These are phyloP conservation scores for Podospora comata DNA, from an alignment of 495 filamentous ascomycete species.

Conservation along the genomic window DNA sequence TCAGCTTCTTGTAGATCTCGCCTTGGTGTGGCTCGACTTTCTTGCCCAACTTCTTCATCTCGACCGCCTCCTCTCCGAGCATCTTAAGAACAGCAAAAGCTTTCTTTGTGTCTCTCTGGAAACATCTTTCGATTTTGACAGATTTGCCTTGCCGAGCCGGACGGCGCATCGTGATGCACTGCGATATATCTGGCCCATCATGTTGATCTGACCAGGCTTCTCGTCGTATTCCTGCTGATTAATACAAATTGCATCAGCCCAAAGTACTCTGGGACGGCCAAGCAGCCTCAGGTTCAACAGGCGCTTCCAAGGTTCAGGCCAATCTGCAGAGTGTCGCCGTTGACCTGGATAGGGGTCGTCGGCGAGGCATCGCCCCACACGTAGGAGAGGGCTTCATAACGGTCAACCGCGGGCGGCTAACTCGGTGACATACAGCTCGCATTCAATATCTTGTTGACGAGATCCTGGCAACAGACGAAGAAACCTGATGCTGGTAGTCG, in stretches of 20 bases:
- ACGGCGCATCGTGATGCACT: constrained; percentile 11
- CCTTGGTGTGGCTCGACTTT: constrained; percentile 5
- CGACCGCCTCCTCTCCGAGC: constrained; percentile 9
- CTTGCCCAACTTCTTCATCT: not conserved
- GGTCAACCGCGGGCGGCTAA: not conserved
- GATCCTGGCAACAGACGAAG: constrained; percentile 14
- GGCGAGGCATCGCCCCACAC: constrained; percentile 29
- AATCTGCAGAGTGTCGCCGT: constrained; percentile 7
- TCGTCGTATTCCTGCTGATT: constrained; percentile 22
- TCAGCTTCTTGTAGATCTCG: not conserved
- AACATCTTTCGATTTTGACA: not conserved
- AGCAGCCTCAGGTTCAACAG: constrained; percentile 12
- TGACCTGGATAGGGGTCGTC: constrained; percentile 1
- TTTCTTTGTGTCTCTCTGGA: not conserved
- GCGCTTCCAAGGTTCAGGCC: constrained; percentile 16
- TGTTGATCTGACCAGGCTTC: constrained; percentile 12
- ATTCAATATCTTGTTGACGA: constrained; percentile 8
- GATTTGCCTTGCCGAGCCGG: constrained; percentile 13
- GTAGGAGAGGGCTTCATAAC: constrained; percentile 37
- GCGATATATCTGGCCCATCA: constrained; percentile 19
- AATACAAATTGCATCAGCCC: constrained; percentile 26
- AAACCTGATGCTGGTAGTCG: constrained; percentile 1
- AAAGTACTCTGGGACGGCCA: constrained; percentile 11
- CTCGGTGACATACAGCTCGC: constrained; percentile 12
- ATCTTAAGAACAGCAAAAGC: constrained; percentile 8